phyloP scores from a whole-genome alignment of 2,329 filamentous ascomycete species.

The Penicillium frequentans region DNA sequence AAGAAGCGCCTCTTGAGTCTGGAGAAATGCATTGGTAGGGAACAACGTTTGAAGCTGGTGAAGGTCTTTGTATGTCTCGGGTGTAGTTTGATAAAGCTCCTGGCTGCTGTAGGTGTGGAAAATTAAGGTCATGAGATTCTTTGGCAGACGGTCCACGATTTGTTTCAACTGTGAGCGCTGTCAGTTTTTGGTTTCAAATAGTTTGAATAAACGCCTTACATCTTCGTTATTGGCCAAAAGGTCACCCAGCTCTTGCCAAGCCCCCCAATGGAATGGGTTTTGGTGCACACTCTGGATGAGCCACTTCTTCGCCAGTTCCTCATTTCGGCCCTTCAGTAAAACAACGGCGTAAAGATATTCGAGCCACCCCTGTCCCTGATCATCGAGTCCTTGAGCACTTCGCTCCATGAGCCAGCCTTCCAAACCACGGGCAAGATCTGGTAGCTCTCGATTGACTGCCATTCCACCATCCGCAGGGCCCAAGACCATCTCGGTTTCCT shows the following conservation, averaged over 20 bases:
- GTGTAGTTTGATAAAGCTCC: constrained; percentile 84
- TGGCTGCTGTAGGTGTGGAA: constrained; percentile 90
- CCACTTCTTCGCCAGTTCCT: constrained; percentile 78
- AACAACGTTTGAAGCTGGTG: constrained; percentile 81
- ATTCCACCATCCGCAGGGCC: constrained; percentile 86
- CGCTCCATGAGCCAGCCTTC: constrained; percentile 77
- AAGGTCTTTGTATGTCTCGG: constrained; percentile 71
- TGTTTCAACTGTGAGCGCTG: constrained; percentile 61
- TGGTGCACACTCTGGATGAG: constrained; percentile 84
- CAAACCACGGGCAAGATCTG: constrained; percentile 71
- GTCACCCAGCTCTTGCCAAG: constrained; percentile 88
- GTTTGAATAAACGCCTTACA: constrained; percentile 51
- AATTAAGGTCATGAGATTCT: constrained; percentile 89
- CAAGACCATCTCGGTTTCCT: constrained; percentile 96
- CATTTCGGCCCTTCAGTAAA: constrained; percentile 86
- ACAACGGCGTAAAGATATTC: constrained; percentile 84
- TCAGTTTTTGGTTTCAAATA: constrained; percentile 15
- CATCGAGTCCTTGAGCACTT: constrained; percentile 58
- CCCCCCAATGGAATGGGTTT: constrained; percentile 95
- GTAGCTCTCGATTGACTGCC: constrained; percentile 80
- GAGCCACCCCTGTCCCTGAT: constrained; percentile 82
- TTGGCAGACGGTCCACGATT: constrained; percentile 71
- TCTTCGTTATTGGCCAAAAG: constrained; percentile 79
- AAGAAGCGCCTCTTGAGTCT: constrained; percentile 84
- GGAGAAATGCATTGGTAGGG: constrained; percentile 81